Conservation (phyloP, 257 asterid species). For the Solanum megistacrolobum region DNA sequence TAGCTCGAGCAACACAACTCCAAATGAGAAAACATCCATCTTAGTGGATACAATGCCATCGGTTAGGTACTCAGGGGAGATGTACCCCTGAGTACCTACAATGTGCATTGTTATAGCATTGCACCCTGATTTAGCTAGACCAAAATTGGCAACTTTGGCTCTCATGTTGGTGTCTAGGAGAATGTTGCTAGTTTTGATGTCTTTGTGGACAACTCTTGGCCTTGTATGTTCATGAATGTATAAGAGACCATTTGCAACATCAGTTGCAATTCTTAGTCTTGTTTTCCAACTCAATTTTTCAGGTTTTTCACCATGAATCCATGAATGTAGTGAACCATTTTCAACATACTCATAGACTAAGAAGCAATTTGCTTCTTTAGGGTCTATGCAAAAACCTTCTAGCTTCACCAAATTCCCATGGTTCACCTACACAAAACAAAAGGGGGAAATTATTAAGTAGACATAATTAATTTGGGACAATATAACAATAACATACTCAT, state of each 20-base stretch:
- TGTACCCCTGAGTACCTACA: constrained; percentile 92
- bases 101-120: constrained; percentile 97
- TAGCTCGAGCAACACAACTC: constrained; percentile 86
- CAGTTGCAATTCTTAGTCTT: constrained; percentile 60
- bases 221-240: constrained; percentile 97
- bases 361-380: constrained; percentile 74
- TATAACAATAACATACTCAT: not conserved
- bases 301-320: constrained; percentile 52
- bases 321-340: constrained; percentile 69
- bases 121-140: constrained; percentile 84
- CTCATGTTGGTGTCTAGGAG: constrained; percentile 82
- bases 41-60: constrained; percentile 80
- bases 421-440: constrained; percentile 51
- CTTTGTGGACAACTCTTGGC: constrained; percentile 89
- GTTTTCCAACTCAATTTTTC: constrained; percentile 65
- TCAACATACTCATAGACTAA: constrained; percentile 75
- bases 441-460: not conserved
- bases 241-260: constrained; percentile 87
- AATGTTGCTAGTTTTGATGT: constrained; percentile 84
- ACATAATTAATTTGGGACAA: no score
- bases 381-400: constrained; percentile 90
- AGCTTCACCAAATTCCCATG: constrained; percentile 94
- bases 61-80: constrained; percentile 69
- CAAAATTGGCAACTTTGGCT: constrained; percentile 90
- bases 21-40: constrained; percentile 82